These are phyloP conservation scores for Neonectria punicea DNA, from an alignment of 2,329 filamentous ascomycete genomes.

Conservation along the genomic window DNA sequence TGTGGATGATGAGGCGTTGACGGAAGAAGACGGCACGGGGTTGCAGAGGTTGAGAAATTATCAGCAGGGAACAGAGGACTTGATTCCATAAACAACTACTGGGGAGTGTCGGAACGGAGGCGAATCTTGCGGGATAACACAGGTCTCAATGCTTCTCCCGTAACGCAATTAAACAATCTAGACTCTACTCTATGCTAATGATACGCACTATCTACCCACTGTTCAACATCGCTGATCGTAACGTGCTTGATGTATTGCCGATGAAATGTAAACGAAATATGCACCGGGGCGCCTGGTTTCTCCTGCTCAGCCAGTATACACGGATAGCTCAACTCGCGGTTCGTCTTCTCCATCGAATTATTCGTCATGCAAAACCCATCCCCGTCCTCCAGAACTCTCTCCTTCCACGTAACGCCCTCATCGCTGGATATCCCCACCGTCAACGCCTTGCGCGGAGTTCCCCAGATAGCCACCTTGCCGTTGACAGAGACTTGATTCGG, in stretches of 20 bases:
- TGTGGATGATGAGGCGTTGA: neutral
- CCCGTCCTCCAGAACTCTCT: constrained; percentile 54
- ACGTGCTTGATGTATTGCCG: constrained; percentile 56
- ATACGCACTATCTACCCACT: constrained; percentile 33
- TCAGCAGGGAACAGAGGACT: neutral
- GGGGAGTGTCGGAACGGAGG: no score
- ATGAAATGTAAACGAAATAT: constrained; percentile 56
- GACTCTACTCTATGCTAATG: neutral
- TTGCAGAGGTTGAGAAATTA: neutral
- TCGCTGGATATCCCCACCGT: constrained; percentile 50
- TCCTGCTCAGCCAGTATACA: constrained; percentile 49
- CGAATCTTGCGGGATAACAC: neutral
- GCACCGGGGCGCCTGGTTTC: constrained; percentile 32
- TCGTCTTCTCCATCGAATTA: constrained; percentile 53
- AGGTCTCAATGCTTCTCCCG: neutral
- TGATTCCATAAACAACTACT: neutral
- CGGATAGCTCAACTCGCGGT: constrained; percentile 56
- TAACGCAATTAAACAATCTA: no score
- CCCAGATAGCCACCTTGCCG: constrained; percentile 56
- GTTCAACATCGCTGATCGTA: constrained; percentile 41
- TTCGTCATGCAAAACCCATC: constrained; percentile 59
- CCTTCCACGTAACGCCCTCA: constrained; percentile 50
- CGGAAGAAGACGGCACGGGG: neutral
- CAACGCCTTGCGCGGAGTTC: constrained; percentile 50
- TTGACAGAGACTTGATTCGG: constrained; percentile 50